These are phyloP conservation scores for Domatiomyces catenatus DNA, from an alignment of 2,329 filamentous ascomycete genomes.

Conservation along the genomic window DNA sequence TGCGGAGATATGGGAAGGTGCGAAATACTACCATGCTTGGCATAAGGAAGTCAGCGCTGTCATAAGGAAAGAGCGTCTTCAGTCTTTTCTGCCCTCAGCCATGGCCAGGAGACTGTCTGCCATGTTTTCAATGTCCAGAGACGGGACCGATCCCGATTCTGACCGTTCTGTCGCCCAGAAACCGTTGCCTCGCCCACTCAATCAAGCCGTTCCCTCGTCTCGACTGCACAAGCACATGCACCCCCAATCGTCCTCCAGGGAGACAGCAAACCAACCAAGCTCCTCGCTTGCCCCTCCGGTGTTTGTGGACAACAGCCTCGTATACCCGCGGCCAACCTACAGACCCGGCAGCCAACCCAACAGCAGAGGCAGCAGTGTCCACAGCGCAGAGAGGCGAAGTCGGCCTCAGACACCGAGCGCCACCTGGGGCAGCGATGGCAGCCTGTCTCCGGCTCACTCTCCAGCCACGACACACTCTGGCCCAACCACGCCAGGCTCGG, in stretches of 20 bases:
- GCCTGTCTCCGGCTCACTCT: constrained; percentile 3
- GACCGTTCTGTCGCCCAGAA: not conserved
- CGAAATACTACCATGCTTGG: not conserved
- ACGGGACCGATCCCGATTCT: constrained; percentile 1
- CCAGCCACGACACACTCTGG: not conserved
- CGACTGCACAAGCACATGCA: constrained; percentile 8
- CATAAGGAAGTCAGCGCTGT: not conserved
- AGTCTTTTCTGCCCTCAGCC: not conserved
- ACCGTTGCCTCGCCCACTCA: not conserved
- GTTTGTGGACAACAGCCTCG: constrained; percentile 22
- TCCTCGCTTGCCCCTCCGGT: constrained; percentile 25
- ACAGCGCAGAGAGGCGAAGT: constrained; percentile 13
- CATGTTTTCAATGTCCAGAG: constrained; percentile 13
- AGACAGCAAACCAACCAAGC: not conserved
- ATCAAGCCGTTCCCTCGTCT: not conserved
- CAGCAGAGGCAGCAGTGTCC: constrained; percentile 19
- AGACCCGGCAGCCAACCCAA: constrained; percentile 18
- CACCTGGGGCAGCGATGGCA: constrained; percentile 6
- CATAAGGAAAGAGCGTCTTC: not conserved
- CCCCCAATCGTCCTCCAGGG: not conserved
- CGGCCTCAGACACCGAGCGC: constrained; percentile 15
- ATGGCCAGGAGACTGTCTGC: constrained; percentile 13
- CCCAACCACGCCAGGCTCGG: constrained; percentile 8
- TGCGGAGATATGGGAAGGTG: no score
- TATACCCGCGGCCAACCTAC: constrained; percentile 23